Base-by-base conservation (phyloP, 129 eudicot species). In the Pittosporum tobira region DNA sequence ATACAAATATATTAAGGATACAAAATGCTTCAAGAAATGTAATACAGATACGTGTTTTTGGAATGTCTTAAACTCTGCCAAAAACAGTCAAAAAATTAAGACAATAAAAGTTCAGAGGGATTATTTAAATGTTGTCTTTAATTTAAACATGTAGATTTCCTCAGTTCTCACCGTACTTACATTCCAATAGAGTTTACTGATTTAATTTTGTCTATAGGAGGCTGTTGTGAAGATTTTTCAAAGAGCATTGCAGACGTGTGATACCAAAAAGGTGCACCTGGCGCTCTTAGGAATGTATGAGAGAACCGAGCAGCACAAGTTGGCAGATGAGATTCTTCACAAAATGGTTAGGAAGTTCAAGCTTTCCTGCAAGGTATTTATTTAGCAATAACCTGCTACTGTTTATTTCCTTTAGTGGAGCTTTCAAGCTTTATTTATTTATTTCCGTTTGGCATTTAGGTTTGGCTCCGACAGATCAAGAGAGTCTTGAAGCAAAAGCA, bases 191-290 rank as follows among this genome's bases (percentile, higher is more conserved):
- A 48, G 54, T 43, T 29, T 44, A 20, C 20, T 12, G 23, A 38
- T 30, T 52, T 47, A 56, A 15, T 7, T 68, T 12, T 20, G 30
- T 57, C 62, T 29, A 57, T 66, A 89, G 97, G 95, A 85, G 25
- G 86, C 87, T 19, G 95, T 90, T 19, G 51, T 56, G 27, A 85
- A 81, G 69, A 40, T 85, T 36, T 90, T 90, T 64, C 84, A 85
- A 59, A 75, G 95, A 61, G 94, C 97, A 25, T 64, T 90, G 75
- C 97, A 90, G 70, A 79, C 71, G 30, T 90, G 88, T 78, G 97
- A 90, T 70, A 81, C 95, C 70, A 79, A 85, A 58, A 90, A 83
- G 66, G 79, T 85, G 65, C 87, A 90, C 65, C 69, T 85, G 67
- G 95, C 91, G 5, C 79, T 90, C 24, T 52, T 90, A 43, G 89